Evolutionary conservation across 495 filamentous ascomycete species (phyloP), one percentile per base, ranked within the genome.

Genomic region (Cercophora scortea): DNA sequence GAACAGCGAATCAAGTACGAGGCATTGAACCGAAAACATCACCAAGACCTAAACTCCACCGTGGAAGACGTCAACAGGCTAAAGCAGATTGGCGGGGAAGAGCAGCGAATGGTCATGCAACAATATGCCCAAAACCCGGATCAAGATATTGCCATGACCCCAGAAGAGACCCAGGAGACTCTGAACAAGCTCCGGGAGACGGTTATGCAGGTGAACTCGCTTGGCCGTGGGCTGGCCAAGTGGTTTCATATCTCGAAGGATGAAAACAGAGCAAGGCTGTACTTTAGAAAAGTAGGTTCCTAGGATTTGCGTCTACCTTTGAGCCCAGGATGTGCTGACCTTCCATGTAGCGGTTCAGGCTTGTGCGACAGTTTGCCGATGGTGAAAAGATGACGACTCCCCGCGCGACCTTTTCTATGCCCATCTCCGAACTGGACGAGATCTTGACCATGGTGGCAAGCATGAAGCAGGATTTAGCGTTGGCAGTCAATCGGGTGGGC

Each of bases 311-410:
- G 25, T 25, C 25, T 25, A 25, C 25, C 25, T 25, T 25, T 2
- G 5, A 25, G 5, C 25, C 25, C 25, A 25, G 5, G 25, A 25
- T 25, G 25, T 25, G 25, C 25, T 25, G 25, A 25, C 25, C 2
- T 25, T 25, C 25, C 25, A 25, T 56, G 11, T 65, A 84, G 81
- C 78, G 81, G 18, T 63, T 77, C 13, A 71, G 79, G 58, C 59
- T 88, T 36, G 66, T 72, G 51, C 75, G 75, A 49, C 86, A 90
- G 59, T 82, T 81, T 58, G 71, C 65, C 35, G 77, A 82, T 38
- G 62, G 60, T 11, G 72, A 81, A 0, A 79, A 73, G 19, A 67
- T 73, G 74, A 61, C 63, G 6, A 56, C 60, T 8, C 65, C 77
- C 10, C 17, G 18, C 2, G 78, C 82, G 8, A 61, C 74, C 10